Percentiles rank a stretch among this genome's conserved stretches.
phyloP scores from a whole-genome alignment of 202 grass and related monocot genomes.

The Hordeum pubiflorum region DNA sequence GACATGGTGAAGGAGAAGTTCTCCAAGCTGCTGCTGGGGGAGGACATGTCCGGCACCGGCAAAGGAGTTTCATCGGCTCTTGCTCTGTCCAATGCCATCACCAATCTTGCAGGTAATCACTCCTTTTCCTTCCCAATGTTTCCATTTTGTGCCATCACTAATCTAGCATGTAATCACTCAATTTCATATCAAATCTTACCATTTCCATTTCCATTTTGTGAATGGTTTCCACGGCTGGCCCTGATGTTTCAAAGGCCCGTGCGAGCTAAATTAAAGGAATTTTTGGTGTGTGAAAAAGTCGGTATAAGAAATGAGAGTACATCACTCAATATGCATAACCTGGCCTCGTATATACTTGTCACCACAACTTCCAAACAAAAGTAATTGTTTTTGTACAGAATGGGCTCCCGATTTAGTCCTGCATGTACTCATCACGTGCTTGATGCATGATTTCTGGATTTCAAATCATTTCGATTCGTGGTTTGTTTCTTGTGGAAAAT shows the following conservation, averaged over 20 bases:
- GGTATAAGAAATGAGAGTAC: too few relatives aligned
- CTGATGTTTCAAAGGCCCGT: too few relatives aligned
- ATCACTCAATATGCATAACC: too few relatives aligned
- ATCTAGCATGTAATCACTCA: neutral
- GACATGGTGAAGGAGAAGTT: constrained; percentile 62
- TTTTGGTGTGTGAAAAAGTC: too few relatives aligned
- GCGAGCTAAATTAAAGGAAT: too few relatives aligned
- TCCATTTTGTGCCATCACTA: neutral
- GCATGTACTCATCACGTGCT: too few relatives aligned
- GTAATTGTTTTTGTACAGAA: too few relatives aligned
- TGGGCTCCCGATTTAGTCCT: too few relatives aligned
- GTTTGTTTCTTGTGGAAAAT: neutral
- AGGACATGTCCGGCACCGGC: constrained; percentile 71
- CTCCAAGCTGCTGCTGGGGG: constrained; percentile 57
- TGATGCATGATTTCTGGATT: neutral
- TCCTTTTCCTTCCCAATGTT: neutral
- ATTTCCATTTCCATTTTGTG: neutral
- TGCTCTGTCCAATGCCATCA: constrained; percentile 69
- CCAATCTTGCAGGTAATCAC: constrained; percentile 56
- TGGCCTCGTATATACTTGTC: too few relatives aligned
- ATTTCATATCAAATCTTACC: neutral
- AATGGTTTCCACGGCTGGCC: too few relatives aligned
- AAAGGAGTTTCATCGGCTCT: constrained; percentile 62
- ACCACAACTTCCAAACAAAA: too few relatives aligned
- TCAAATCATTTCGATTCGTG: neutral